Conservation (phyloP, 2,329 filamentous ascomycete species). For the Aphanocladium album region DNA sequence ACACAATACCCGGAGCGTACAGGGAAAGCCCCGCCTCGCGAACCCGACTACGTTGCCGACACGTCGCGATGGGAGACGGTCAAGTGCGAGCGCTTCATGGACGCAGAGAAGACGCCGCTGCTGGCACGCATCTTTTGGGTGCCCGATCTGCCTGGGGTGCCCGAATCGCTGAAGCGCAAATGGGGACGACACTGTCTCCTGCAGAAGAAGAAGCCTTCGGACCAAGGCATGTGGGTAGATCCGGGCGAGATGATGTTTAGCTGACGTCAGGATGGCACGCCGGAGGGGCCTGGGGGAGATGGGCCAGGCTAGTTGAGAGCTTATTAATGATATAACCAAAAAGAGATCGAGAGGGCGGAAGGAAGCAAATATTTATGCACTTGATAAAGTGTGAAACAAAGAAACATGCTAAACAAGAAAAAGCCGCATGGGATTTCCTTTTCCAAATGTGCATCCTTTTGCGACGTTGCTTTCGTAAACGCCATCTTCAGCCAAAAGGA, state of each 20-base stretch:
- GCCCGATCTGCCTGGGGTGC: conserved; percentile 65
- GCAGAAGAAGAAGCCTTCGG: conserved; percentile 42
- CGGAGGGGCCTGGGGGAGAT: not conserved
- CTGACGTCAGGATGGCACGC: conserved; percentile 8
- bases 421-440: not conserved
- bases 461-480: not conserved
- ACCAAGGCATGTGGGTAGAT: conserved; percentile 14
- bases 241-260: conserved; percentile 16
- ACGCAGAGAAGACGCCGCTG: conserved; percentile 67
- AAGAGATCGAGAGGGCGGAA: not conserved
- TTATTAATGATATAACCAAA: not conserved
- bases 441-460: not conserved
- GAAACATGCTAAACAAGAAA: not conserved
- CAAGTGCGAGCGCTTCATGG: conserved; percentile 73
- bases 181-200: conserved; percentile 91
- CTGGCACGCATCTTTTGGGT: conserved; percentile 78
- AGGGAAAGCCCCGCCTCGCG: conserved; percentile 47
- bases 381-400: not conserved
- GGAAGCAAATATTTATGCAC: not conserved
- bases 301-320: not conserved
- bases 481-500: not conserved
- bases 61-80: conserved; percentile 71
- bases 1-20: conserved; percentile 64
- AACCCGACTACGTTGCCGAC: conserved; percentile 77
- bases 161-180: conserved; percentile 62